Evolutionary conservation across 371 early-diverging fungal genomes (phyloP).

Genomic region (Mortierella sp.): DNA sequence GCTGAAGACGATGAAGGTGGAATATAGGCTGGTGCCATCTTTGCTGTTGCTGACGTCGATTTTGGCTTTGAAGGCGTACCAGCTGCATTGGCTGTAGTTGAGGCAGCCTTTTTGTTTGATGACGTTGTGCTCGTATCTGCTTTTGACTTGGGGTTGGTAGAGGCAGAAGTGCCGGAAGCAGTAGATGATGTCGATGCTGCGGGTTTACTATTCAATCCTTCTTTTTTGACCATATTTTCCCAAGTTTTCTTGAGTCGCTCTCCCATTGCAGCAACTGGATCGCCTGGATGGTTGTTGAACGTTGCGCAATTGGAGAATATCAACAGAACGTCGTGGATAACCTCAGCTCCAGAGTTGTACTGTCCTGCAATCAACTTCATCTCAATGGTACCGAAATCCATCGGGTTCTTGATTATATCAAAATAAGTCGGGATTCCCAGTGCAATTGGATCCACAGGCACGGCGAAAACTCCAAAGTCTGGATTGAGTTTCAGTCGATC

Average conservation of each 20-base stretch:
- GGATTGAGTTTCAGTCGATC: constrained; percentile 57
- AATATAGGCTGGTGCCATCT: constrained; percentile 46
- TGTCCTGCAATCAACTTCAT: constrained; percentile 67
- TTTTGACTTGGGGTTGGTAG: constrained; percentile 16
- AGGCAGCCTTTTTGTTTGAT: constrained; percentile 11
- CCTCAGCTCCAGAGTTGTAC: constrained; percentile 60
- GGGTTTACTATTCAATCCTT: constrained; percentile 30
- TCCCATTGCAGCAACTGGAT: constrained; percentile 43
- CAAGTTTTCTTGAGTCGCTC: constrained; percentile 37
- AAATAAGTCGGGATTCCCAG: constrained; percentile 84
- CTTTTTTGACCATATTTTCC: constrained; percentile 47
- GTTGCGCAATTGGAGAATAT: constrained; percentile 66
- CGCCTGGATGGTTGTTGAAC: constrained; percentile 52
- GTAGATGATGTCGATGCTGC: not conserved
- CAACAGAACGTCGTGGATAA: constrained; percentile 63
- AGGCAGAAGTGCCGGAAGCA: not conserved
- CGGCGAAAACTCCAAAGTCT: constrained; percentile 62
- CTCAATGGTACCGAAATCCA: constrained; percentile 97
- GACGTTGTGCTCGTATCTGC: constrained; percentile 12
- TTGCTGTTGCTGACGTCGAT: constrained; percentile 24
- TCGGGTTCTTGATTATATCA: constrained; percentile 91
- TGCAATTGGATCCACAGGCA: constrained; percentile 80
- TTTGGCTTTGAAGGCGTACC: constrained; percentile 27
- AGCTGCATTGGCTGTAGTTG: not conserved
- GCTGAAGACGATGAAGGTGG: constrained; percentile 32